Base-by-base conservation (phyloP, 164 flowering plant genomes). In the Magnolia changhungtana region DNA sequence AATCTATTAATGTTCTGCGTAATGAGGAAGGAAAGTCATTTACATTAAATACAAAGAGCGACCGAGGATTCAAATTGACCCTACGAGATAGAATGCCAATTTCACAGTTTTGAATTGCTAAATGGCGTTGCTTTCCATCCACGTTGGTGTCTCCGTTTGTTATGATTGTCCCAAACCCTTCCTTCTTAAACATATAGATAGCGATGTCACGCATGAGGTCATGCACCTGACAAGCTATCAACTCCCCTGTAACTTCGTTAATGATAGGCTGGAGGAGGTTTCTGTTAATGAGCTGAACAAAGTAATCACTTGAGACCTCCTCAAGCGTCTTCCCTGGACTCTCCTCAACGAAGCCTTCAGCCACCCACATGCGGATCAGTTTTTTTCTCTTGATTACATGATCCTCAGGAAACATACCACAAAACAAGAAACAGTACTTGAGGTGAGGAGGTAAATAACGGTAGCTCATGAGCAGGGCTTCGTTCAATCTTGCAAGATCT, bases 321-420 rank as follows among this genome's bases (percentile, higher is more conserved):
- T 90, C 91, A 74, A 80, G 72, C 4, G 82, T 80, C 67, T 76
- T 75, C 16, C 85, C 83, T 31, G 59, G 70, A 18, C 72, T 67
- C 18, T 81, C 76, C 59, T 69, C 70, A 2, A 87, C 31, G 31
- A 90, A 90, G 1, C 89, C 89, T 73, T 88, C 90, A 0, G 88
- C 89, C n/a, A 86, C 77, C 91, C 91, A 90, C 5, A 86, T 76
- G 64, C 89, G 76, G 21, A 86, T 72, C 7, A 90, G 76, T 74
- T 75, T 84, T 73, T 78, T 84, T 24, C 87, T 27, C 45, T 74
- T 72, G 6, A 86, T 90, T n/a, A 20, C 29, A 50, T 77, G 69
- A 55, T 78, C 88, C 19, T 84, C 85, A 2, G 77, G 89, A 51
- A 85, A 88, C 29, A 82, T 58, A 61, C 85, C 71, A 61, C 83